These are phyloP conservation scores for Ramaria rubella DNA, from an alignment of 768 basidiomycete genomes.

Conservation along the genomic window DNA sequence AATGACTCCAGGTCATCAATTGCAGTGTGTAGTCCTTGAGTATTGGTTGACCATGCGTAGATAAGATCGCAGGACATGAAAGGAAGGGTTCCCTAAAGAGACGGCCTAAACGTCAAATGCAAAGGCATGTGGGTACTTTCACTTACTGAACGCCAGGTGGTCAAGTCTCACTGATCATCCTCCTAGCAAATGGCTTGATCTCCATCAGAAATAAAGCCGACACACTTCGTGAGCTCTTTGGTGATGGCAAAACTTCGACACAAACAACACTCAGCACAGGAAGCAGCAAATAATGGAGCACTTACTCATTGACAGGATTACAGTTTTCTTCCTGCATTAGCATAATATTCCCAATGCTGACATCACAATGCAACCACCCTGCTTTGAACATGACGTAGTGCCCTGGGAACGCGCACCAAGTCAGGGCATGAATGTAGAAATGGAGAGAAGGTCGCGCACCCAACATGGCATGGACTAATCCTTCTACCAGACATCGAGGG, in stretches of 20 bases:
- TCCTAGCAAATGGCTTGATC: neutral
- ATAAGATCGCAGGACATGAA: neutral
- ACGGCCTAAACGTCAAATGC: no score
- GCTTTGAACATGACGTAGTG: neutral
- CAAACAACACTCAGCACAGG: neutral
- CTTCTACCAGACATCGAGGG: neutral
- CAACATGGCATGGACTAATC: slow-evolving; percentile 6
- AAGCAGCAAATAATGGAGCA: neutral
- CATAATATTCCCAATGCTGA: slow-evolving; percentile 7
- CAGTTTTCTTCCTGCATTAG: neutral
- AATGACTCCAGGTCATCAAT: slow-evolving; percentile 8
- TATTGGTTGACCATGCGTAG: neutral
- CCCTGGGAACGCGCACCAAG: neutral
- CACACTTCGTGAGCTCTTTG: neutral
- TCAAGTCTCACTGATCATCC: neutral
- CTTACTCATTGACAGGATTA: neutral
- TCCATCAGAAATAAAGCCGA: neutral
- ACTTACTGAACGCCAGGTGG: slow-evolving; percentile 1
- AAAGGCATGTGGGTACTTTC: no score
- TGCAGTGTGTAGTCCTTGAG: neutral
- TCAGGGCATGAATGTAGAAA: neutral
- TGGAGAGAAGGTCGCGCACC: neutral
- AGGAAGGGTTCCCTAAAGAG: neutral
- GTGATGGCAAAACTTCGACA: neutral
- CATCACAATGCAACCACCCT: slow-evolving; percentile 9